Evolutionary conservation across 2,329 filamentous ascomycete genomes (phyloP), one percentile per base, ranked within the genome.

Genomic region (Colletotrichum orchidophilum): DNA sequence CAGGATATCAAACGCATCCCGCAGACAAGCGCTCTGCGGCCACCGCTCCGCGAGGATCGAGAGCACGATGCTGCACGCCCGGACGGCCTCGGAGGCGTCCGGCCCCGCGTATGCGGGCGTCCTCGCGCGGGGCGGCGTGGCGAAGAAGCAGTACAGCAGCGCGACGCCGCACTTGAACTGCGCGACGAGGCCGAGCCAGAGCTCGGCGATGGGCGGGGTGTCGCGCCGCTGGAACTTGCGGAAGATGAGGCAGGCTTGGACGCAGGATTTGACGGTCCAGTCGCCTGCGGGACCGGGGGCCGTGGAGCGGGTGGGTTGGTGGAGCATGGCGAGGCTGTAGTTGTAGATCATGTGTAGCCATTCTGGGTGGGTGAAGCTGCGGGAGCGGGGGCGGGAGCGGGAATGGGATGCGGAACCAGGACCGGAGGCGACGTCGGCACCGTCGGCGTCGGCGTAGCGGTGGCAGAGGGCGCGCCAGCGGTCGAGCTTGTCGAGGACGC

Each of bases 81-180:
- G 11, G 3, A 35, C 33, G 11, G 33, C 33, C 33, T 35, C 33
- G 9, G 33, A 9, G 6, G 33, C 33, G 9, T 35, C 33, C 9
- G 33, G 33, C 11, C 3, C 33, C 50, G 76, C 72, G 42, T 77
- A 81, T 15, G 75, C 78, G 1, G 76, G 74, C 0, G 77, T 78
- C 59, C 79, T 69, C 6, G 74, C 73, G 29, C 76, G 70, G 1
- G 77, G 77, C 3, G 80, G 79, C 8, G 79, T 80, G 18, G 79
- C 78, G 72, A 76, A 81, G 71, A 80, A 80, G 70, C 80, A 81
- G 70, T 81, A 81, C 4, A 82, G 64, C 2, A 82, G 75, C 0
- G 79, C 79, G 1, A 81, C 76, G 9, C 80, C 80, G 4, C 76
- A 80, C 67, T 81, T 78, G 64, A 81, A 82, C 68, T 79, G 78